Conservation (phyloP, 129 eudicot species). For the Flaveria brownii region DNA sequence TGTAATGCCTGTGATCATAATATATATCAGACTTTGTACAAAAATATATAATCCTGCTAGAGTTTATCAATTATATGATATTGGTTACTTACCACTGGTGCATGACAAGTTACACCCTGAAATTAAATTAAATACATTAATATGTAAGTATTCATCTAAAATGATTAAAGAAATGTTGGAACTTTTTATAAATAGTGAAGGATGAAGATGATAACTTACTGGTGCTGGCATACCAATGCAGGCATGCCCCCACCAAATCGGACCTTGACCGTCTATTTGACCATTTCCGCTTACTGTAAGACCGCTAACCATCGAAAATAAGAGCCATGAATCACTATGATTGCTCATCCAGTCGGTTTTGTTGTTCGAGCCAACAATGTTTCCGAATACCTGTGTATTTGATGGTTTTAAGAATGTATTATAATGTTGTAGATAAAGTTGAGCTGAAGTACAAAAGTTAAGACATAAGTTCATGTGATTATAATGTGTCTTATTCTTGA, state of each 20-base stretch:
- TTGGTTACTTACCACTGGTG: conserved; percentile 53
- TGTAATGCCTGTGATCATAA: conserved; percentile 46
- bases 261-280: conserved; percentile 57
- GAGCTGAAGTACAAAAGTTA: conserved; percentile 3
- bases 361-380: conserved; percentile 47
- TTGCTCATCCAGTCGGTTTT: conserved; percentile 40
- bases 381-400: conserved; percentile 53
- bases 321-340: conserved; percentile 47
- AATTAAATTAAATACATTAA: neutral
- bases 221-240: conserved; percentile 42
- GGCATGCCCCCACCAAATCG: conserved; percentile 58
- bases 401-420: neutral
- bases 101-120: conserved; percentile 60
- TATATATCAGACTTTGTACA: neutral
- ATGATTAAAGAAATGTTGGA: conserved; percentile 4
- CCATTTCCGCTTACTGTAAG: conserved; percentile 57
- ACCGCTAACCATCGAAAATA: conserved; percentile 40
- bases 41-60: neutral
- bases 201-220: conserved; percentile 32
- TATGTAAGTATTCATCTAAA: conserved; percentile 7
- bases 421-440: conserved; percentile 8
- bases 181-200: neutral
- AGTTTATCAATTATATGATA: no score
- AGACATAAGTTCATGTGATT: conserved; percentile 29
- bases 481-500: conserved; percentile 25